phyloP scores from a whole-genome alignment of 495 filamentous ascomycete genomes.

The Viridothelium virens region DNA sequence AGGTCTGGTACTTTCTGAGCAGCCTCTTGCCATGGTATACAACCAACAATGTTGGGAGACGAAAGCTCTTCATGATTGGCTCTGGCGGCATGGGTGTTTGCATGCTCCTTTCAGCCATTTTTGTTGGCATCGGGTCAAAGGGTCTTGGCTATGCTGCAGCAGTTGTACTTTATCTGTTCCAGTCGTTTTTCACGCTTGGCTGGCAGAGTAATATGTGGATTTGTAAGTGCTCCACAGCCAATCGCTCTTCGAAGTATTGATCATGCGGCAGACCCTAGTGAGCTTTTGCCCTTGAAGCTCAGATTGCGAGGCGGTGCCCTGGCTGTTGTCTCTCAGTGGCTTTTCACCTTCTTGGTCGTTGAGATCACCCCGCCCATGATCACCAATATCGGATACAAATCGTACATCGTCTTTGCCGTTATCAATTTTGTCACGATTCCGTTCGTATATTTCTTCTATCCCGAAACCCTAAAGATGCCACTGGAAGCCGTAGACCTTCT shows the following conservation, averaged over 20 bases:
- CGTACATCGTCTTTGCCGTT: constrained; percentile 22
- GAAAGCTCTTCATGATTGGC: constrained; percentile 23
- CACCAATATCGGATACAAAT: constrained; percentile 22
- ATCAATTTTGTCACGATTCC: constrained; percentile 11
- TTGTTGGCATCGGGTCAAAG: constrained; percentile 22
- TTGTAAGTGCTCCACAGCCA: background rate
- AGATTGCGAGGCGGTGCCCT: constrained; percentile 20
- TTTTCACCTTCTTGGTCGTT: constrained; percentile 22
- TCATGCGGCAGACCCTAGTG: constrained; percentile 16
- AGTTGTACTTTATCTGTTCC: constrained; percentile 21
- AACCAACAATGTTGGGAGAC: constrained; percentile 18
- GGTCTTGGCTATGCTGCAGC: constrained; percentile 21
- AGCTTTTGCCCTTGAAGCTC: constrained; percentile 19
- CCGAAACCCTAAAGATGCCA: constrained; percentile 13
- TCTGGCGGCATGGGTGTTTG: constrained; percentile 21
- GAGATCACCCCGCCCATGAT: constrained; percentile 24
- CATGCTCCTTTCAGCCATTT: constrained; percentile 20
- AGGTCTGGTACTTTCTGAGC: constrained; percentile 22
- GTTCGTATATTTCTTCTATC: constrained; percentile 16
- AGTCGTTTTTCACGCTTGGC: constrained; percentile 25
- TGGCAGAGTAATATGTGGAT: constrained; percentile 22
- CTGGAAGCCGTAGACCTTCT: constrained; percentile 25
- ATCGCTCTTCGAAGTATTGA: background rate
- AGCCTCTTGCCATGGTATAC: constrained; percentile 19
- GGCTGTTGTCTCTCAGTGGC: constrained; percentile 21